Evolutionary conservation across 768 basidiomycete genomes (phyloP).

Genomic region (Phlegmacium glaucopus): DNA sequence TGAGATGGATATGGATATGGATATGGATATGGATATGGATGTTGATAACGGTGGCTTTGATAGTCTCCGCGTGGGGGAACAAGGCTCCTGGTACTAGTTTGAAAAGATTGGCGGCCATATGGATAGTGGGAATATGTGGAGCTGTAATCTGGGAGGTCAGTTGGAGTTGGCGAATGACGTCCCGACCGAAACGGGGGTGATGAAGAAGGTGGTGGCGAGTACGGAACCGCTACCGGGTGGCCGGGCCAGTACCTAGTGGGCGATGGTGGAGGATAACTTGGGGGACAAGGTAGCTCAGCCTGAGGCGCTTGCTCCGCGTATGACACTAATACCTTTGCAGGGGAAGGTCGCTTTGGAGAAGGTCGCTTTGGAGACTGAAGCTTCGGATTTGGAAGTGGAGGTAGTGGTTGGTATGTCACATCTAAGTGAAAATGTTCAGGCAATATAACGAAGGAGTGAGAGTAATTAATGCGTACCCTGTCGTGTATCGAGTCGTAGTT

Average conservation of each 20-base stretch:
- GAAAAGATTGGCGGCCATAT: not conserved
- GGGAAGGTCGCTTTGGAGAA: not conserved
- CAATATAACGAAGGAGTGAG: too few species aligned
- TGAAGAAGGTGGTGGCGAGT: not conserved
- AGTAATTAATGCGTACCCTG: too few species aligned
- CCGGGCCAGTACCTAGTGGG: not conserved
- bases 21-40: too few species aligned
- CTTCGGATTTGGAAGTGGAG: slow-evolving; percentile 4
- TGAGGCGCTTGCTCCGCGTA: not conserved
- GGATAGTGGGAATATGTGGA: slow-evolving; percentile 3
- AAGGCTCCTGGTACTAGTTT: too few species aligned
- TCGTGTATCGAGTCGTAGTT: too few species aligned
- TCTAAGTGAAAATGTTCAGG: not conserved
- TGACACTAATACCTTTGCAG: not conserved
- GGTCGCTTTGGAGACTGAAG: not conserved
- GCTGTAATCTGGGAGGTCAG: slow-evolving; percentile 15
- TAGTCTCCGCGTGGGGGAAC: too few species aligned
- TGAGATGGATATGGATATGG: too few species aligned
- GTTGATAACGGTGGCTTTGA: too few species aligned
- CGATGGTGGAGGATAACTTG: slow-evolving; percentile 10
- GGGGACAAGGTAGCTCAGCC: slow-evolving; percentile 11
- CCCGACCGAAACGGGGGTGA: slow-evolving; percentile 2
- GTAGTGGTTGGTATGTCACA: slow-evolving; percentile 11
- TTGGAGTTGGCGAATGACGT: slow-evolving; percentile 12
- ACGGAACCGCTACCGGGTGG: slow-evolving; percentile 2